phyloP scores from a whole-genome alignment of 306 rosid species.

The Purshia tridentata region DNA sequence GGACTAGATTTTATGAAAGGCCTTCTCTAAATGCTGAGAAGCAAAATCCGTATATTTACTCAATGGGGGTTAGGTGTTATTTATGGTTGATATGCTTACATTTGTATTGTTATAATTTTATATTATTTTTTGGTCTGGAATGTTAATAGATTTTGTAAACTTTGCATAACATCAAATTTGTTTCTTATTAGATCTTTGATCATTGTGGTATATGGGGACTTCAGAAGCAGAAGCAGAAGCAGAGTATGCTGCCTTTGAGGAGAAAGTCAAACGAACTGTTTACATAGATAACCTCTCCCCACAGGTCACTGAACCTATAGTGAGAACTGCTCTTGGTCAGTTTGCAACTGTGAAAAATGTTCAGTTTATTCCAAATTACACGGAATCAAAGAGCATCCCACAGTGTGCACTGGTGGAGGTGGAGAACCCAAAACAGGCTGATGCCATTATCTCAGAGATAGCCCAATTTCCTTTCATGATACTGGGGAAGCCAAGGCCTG shows the following conservation, averaged over 20 bases:
- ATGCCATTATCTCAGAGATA: constrained; percentile 37
- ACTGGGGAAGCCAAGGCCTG: constrained; percentile 87
- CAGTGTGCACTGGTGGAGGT: constrained; percentile 67
- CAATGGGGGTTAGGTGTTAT: not conserved
- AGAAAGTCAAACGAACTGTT: constrained; percentile 62
- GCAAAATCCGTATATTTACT: too few species aligned
- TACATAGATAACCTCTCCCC: constrained; percentile 75
- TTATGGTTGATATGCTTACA: too few species aligned
- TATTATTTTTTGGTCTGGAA: not conserved
- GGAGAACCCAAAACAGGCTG: constrained; percentile 55
- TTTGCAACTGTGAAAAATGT: constrained; percentile 58
- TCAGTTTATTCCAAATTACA: constrained; percentile 65
- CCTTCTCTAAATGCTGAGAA: too few species aligned
- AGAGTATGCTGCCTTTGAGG: constrained; percentile 59
- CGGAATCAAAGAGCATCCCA: constrained; percentile 46
- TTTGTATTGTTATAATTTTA: not conserved
- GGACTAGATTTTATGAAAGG: too few species aligned
- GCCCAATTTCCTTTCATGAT: constrained; percentile 67
- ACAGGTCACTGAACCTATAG: constrained; percentile 67
- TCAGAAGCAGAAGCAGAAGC: constrained; percentile 11
- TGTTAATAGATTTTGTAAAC: not conserved
- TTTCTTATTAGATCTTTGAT: constrained; percentile 31
- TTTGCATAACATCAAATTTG: not conserved
- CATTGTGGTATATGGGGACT: constrained; percentile 45
- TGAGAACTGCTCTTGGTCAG: constrained; percentile 67